phyloP scores from a whole-genome alignment of 768 basidiomycete species.

The Collybia nuda region DNA sequence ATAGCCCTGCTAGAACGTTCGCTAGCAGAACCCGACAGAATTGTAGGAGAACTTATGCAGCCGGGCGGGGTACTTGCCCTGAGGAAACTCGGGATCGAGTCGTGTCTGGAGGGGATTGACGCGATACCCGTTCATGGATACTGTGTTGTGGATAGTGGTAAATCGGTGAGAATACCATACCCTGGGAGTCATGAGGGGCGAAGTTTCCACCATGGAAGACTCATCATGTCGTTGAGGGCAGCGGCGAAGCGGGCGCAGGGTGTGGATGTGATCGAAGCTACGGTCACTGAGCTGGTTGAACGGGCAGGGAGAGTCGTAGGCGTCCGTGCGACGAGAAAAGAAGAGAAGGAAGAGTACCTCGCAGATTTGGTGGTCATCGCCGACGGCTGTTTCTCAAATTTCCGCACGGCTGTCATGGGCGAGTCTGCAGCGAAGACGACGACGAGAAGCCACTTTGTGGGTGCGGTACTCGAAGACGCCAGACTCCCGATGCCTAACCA shows the following conservation, averaged over 20 bases:
- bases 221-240: slow-evolving; percentile 76
- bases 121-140: slow-evolving; percentile 84
- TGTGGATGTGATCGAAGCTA: slow-evolving; percentile 85
- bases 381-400: slow-evolving; percentile 95
- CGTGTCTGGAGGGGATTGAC: slow-evolving; percentile 84
- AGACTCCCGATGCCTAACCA: slow-evolving; percentile 71
- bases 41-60: slow-evolving; percentile 96
- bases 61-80: slow-evolving; percentile 86
- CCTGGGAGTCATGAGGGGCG: slow-evolving; percentile 71
- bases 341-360: slow-evolving; percentile 49
- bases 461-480: slow-evolving; percentile 78
- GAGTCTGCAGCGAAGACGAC: slow-evolving; percentile 44
- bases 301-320: slow-evolving; percentile 61
- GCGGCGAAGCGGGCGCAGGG: slow-evolving; percentile 58
- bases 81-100: slow-evolving; percentile 71
- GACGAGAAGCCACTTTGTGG: slow-evolving; percentile 81
- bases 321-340: slow-evolving; percentile 56
- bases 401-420: slow-evolving; percentile 71
- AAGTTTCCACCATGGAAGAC: slow-evolving; percentile 92
- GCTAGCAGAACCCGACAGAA: slow-evolving; percentile 89
- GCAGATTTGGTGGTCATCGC: slow-evolving; percentile 86
- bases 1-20: slow-evolving; percentile 91
- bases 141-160: slow-evolving; percentile 67
- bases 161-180: slow-evolving; percentile 87
- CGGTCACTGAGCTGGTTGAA: slow-evolving; percentile 74